Conservation (phyloP, 2,329 filamentous ascomycete species). For the Fusarium sp. region DNA sequence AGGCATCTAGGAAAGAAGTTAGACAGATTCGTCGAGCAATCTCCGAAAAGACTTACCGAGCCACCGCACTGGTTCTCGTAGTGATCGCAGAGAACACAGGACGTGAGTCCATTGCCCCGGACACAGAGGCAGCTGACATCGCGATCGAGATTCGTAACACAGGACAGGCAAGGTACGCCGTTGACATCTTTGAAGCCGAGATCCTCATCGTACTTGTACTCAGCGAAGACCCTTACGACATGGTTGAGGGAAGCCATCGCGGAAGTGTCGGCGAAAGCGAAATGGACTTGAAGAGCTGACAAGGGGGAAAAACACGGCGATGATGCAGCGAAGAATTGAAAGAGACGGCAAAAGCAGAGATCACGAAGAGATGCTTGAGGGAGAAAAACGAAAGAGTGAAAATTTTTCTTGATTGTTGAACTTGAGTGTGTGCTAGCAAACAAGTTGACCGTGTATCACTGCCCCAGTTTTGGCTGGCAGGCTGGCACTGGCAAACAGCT, state of each 20-base stretch:
- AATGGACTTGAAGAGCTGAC: not conserved
- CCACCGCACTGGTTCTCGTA: not conserved
- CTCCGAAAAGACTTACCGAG: accelerated
- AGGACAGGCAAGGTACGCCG: no score
- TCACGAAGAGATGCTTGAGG: not conserved
- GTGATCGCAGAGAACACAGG: not conserved
- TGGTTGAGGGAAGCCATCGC: not conserved
- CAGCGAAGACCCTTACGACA: not conserved
- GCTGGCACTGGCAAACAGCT: not conserved
- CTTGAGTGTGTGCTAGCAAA: not conserved
- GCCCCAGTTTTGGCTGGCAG: accelerated
- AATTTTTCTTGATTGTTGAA: accelerated
- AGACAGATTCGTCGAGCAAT: not conserved
- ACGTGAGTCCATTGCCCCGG: no score
- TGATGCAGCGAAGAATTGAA: no score
- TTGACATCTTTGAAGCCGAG: no score
- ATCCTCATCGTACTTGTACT: not conserved
- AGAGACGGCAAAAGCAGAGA: not conserved
- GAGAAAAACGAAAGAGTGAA: no score
- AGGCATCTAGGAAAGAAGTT: not conserved
- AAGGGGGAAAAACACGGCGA: no score
- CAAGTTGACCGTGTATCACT: not conserved
- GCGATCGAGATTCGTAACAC: not conserved
- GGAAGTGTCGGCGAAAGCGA: no score
- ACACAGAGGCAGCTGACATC: not conserved